Evolutionary conservation across 1,284 basidiomycete genomes (phyloP), one percentile per base, ranked within the genome.

Genomic region (Ceratobasidium papillatum): DNA sequence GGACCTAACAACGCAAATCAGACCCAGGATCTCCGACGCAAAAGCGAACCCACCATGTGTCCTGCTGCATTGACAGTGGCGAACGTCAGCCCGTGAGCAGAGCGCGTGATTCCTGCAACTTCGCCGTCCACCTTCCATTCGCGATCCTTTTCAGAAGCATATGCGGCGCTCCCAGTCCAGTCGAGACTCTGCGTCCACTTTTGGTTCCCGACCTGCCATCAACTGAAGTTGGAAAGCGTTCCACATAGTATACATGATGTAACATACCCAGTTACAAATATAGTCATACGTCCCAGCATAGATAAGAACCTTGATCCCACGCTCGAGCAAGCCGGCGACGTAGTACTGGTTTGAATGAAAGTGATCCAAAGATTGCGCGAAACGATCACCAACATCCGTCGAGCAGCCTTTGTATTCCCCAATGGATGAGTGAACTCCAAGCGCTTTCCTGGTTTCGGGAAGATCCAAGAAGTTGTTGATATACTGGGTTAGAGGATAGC

Each of bases 301-400:
- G 75, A 94, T 88, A 17, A 96, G 86, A 3, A 91, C 89, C 5
- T 87, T 84, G 32, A 96, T 84, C 0, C 88, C 89, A 32, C 92
- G 79, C 78, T 87, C 86, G 8, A 87, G 80, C 52, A 87, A 78
- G 0, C 80, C 82, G 17, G 83, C 79, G 47, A 86, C 83, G 77
- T 86, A 85, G 65, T 64, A 76, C 36, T 73, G 54, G 51, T 75
- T 69, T 3, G 45, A 47, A 19, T 47, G 45, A 34, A 32, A 47
- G 43, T 63, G 43, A 41, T 74, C 64, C 43, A 61, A 43, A 27
- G 25, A 27, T 7, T 22, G n/a, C 19, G 32, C 12, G 27, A 74
- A 72, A 12, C 82, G 79, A 81, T 7, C 4, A 11, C 77, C 77
- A 32, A 84, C 82, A 22, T 73, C 76, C 38, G 68, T 61, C 58